A percentile compares a stretch with the other conserved stretches of the same genome.
These are phyloP conservation scores for Glomus cerebriforme DNA, from an alignment of 192 early-diverging fungal species.

Conservation along the genomic window DNA sequence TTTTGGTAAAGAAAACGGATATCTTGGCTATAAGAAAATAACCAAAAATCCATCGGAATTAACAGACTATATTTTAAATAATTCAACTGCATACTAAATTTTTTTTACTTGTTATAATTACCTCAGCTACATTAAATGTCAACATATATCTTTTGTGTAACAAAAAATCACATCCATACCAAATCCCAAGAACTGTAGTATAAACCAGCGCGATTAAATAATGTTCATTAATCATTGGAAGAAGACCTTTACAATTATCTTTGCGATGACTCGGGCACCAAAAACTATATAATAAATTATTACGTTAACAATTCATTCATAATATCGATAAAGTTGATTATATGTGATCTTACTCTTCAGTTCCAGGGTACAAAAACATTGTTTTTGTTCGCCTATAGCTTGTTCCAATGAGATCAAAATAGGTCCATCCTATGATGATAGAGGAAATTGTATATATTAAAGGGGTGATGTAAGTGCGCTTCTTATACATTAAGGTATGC, in stretches of 20 bases:
- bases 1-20: not conserved
- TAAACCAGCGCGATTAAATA: not conserved
- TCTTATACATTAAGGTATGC: not conserved
- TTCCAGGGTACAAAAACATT: slow-evolving; percentile 8
- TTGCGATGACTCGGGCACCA: slow-evolving; percentile 22
- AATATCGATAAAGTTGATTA: not conserved
- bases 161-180: not conserved
- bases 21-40: not conserved
- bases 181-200: not conserved
- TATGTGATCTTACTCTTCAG: slow-evolving; percentile 1
- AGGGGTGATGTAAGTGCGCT: not conserved
- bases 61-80: not conserved
- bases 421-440: not conserved
- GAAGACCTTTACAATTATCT: slow-evolving; percentile 11
- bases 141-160: not conserved
- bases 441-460: slow-evolving; percentile 6
- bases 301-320: not conserved
- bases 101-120: not conserved
- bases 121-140: not conserved
- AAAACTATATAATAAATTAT: not conserved
- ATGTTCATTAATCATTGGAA: slow-evolving; percentile 17
- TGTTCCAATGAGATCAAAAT: slow-evolving; percentile 9
- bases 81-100: not conserved
- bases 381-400: not conserved
- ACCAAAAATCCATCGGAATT: not conserved